Conservation (phyloP, 2,329 filamentous ascomycete species). For the Beauveria scarabaeidicola region DNA sequence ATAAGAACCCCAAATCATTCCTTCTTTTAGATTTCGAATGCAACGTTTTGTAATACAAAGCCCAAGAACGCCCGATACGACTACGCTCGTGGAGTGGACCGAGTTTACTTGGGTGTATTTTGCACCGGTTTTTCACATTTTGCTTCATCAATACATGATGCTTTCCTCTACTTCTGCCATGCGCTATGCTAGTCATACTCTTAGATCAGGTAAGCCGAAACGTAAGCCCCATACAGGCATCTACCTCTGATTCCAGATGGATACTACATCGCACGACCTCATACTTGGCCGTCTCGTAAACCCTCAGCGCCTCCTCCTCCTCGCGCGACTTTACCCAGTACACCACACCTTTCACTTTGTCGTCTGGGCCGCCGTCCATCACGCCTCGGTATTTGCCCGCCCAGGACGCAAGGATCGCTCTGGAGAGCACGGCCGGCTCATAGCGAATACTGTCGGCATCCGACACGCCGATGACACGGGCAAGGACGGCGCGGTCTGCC, state of each 20-base stretch:
- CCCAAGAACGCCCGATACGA: too few relatives aligned
- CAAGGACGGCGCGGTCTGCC: constrained; percentile 21
- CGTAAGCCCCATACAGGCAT: neutral
- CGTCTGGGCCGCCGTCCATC: constrained; percentile 19
- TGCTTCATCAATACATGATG: too few relatives aligned
- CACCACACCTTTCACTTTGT: neutral
- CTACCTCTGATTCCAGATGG: neutral
- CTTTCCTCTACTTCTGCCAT: neutral
- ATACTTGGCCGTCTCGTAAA: constrained; percentile 2
- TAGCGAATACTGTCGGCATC: constrained; percentile 16
- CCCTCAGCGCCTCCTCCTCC: neutral
- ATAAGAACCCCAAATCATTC: too few relatives aligned
- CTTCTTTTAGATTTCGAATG: too few relatives aligned
- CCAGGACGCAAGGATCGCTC: constrained; percentile 27
- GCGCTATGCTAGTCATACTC: too few relatives aligned
- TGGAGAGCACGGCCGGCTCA: constrained; percentile 20
- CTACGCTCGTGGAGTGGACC: too few relatives aligned
- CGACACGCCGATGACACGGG: constrained; percentile 21
- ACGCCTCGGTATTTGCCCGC: constrained; percentile 30
- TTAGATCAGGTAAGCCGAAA: neutral
- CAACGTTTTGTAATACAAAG: too few relatives aligned
- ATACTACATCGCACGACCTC: neutral
- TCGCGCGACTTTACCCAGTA: neutral
- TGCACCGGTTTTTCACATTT: too few relatives aligned
- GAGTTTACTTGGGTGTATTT: too few relatives aligned